Conservation (phyloP, 305 asterid genomes). For the Galium porrigens region DNA sequence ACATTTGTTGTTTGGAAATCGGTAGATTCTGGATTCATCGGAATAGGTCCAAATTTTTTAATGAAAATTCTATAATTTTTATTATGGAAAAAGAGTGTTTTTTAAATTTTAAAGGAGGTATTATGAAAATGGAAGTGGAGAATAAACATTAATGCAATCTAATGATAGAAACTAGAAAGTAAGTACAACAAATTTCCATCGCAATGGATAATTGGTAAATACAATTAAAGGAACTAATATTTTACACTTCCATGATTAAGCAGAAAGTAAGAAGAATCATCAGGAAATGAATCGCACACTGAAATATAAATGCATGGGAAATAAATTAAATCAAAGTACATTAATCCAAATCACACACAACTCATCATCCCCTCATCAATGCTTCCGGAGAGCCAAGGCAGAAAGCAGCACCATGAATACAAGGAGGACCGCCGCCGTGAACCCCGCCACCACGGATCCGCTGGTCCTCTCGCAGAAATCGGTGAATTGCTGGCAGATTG, state of each 20-base stretch:
- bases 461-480: slow-evolving; percentile 50
- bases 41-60: too few relatives aligned
- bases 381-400: slow-evolving; percentile 41
- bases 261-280: slow-evolving; percentile 8
- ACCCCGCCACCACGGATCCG: slow-evolving; percentile 49
- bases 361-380: background rate
- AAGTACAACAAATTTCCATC: background rate
- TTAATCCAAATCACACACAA: background rate
- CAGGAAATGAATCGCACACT: background rate
- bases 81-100: too few relatives aligned
- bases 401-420: slow-evolving; percentile 41
- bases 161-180: background rate
- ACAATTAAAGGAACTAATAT: background rate
- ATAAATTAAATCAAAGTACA: background rate
- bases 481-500: slow-evolving; percentile 52
- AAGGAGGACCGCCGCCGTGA: slow-evolving; percentile 33
- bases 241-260: background rate
- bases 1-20: too few relatives aligned
- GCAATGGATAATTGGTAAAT: background rate
- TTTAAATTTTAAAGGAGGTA: too few relatives aligned
- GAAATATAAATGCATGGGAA: background rate
- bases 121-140: too few relatives aligned
- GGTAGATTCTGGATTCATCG: too few relatives aligned
- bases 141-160: too few relatives aligned
- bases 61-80: too few relatives aligned